A percentile compares a stretch with the other conserved stretches of the same genome.
These are phyloP conservation scores for Allomyces macrogynus DNA, from an alignment of 192 early-diverging fungal genomes.

Conservation along the genomic window DNA sequence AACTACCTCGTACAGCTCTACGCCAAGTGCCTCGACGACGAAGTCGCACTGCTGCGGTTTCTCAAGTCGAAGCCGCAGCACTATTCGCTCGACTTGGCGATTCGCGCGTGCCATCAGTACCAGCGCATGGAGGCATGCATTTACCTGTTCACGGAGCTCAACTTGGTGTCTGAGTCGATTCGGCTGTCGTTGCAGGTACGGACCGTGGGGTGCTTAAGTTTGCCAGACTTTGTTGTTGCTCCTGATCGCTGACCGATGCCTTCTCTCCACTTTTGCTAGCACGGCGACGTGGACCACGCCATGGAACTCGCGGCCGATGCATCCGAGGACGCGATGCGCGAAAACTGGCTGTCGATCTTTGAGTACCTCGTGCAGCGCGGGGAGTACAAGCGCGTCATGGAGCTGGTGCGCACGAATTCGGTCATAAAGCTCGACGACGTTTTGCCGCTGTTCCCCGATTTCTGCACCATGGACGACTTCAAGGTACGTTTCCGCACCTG, in stretches of 20 bases:
- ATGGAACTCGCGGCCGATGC: background rate
- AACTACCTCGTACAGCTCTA: conserved; percentile 76
- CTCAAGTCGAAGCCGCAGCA: background rate
- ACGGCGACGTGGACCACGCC: background rate
- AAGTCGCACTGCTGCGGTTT: conserved; percentile 11
- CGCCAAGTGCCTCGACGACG: conserved; percentile 37
- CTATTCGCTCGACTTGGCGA: background rate
- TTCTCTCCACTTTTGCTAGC: background rate
- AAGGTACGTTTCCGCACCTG: conserved; percentile 23
- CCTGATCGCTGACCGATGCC: too few relatives aligned
- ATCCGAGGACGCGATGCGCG: background rate
- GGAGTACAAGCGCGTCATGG: conserved; percentile 40
- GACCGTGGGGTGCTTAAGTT: too few relatives aligned
- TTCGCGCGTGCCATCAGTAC: background rate
- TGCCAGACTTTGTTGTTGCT: too few relatives aligned
- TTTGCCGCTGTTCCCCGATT: conserved; percentile 90
- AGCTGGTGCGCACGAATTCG: conserved; percentile 56
- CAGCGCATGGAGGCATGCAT: background rate
- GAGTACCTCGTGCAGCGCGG: background rate
- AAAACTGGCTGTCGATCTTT: background rate
- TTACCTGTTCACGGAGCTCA: background rate
- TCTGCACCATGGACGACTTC: conserved; percentile 91
- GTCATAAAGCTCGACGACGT: conserved; percentile 87
- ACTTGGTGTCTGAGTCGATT: background rate
- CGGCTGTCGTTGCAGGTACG: background rate